Base-by-base conservation (phyloP, 2,329 filamentous ascomycete species). In the Colletotrichum chlorophyti region DNA sequence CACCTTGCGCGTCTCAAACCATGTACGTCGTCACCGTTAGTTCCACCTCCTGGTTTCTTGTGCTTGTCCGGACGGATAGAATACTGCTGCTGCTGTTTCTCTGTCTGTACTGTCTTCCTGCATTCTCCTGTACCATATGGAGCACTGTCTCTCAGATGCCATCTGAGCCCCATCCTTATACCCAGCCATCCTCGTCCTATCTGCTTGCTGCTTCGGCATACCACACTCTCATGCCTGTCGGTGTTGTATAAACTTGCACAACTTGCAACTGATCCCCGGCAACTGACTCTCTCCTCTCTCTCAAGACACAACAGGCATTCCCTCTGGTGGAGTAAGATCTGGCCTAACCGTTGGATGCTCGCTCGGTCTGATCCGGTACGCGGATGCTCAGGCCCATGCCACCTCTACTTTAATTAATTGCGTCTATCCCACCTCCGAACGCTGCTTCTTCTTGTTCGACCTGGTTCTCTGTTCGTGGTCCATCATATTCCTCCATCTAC, bases 1-100 rank as follows among this genome's bases (percentile, higher is more conserved):
- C 55, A 58, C 55, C 55, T 54, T 48, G 57, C 52, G 57, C 57
- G 57, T 60, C 57, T 60, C 57, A 57, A 60, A 55, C 57, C 57
- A 60, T 60, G 57, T 43, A 49, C 51, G 52, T 60, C 52, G 57
- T 50, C 51, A 57, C 57, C 57, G 52, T 60, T 51, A 57, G 57
- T 55, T 55, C 57, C 57, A 60, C 57, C 51, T 60, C 57, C 52
- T 60, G 51, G 51, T 57, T 60, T 59, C 52, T 34, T 55, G 43
- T 50, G 32, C 35, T 41, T 42, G 50, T 38, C 47, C n/a, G n/a
- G n/a, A n/a, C n/a, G n/a, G n/a, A n/a, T n/a, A n/a, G n/a, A n/a
- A n/a, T n/a, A n/a, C n/a, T n/a, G n/a, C n/a, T n/a, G n/a, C n/a
- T n/a, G n/a, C n/a, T n/a, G n/a, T n/a, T n/a, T n/a, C 50, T 34